Evolutionary conservation across 2,329 filamentous ascomycete genomes (phyloP).

Genomic region (Pezicula neosporulosa): DNA sequence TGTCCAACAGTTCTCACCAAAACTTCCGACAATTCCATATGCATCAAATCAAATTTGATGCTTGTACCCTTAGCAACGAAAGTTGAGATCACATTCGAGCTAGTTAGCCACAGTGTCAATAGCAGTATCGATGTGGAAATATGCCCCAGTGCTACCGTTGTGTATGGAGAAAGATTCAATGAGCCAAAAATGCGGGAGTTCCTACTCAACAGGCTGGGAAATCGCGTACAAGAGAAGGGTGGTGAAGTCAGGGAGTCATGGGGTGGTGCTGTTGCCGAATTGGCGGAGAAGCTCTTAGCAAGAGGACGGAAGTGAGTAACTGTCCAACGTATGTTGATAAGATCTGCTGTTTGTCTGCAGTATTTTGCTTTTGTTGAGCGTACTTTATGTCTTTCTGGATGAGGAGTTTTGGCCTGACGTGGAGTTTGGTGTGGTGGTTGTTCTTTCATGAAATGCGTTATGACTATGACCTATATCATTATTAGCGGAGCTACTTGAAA

Average conservation of each 20-base stretch:
- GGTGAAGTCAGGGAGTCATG: slow-evolving; percentile 41
- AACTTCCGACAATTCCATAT: slow-evolving; percentile 62
- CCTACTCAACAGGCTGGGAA: slow-evolving; percentile 50
- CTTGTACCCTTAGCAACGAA: slow-evolving; percentile 65
- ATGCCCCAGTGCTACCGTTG: slow-evolving; percentile 52
- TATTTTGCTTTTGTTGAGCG: too few relatives aligned
- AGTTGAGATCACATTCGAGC: slow-evolving; percentile 57
- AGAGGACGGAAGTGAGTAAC: slow-evolving; percentile 45
- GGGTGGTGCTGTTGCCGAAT: slow-evolving; percentile 52
- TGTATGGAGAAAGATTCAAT: slow-evolving; percentile 79
- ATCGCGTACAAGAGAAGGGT: slow-evolving; percentile 23
- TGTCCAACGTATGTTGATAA: too few relatives aligned
- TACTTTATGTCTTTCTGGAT: too few relatives aligned
- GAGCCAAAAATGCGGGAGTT: slow-evolving; percentile 73
- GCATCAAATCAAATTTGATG: slow-evolving; percentile 58
- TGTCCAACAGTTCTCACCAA: slow-evolving; percentile 63
- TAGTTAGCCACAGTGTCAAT: slow-evolving; percentile 43
- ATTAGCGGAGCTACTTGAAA: too few relatives aligned
- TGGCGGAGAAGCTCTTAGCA: slow-evolving; percentile 52
- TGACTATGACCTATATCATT: too few relatives aligned
- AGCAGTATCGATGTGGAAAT: slow-evolving; percentile 54
- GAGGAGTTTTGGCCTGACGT: too few relatives aligned
- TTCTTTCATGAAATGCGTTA: too few relatives aligned
- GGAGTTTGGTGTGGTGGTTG: too few relatives aligned
- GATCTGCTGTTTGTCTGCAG: too few relatives aligned